Evolutionary conservation across 1,284 basidiomycete genomes (phyloP).

Genomic region (Anthracocystis panici-leucophaei): DNA sequence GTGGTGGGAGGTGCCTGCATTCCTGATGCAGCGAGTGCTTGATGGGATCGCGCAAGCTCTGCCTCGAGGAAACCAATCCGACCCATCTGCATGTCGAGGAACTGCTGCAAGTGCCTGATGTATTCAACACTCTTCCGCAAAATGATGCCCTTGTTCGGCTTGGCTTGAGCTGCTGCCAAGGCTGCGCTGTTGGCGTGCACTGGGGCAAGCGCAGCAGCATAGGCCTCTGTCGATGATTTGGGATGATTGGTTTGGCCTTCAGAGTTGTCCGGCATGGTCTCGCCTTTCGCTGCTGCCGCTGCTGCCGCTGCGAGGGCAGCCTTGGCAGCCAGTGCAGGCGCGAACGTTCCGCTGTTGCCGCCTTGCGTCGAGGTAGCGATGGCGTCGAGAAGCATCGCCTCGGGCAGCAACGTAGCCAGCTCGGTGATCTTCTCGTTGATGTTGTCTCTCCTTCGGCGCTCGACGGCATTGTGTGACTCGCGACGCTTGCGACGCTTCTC

Average conservation of each 20-base stretch:
- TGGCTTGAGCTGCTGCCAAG: conserved; percentile 62
- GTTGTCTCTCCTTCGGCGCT: conserved; percentile 85
- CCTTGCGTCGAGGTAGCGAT: conserved; percentile 62
- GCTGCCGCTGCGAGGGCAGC: conserved; percentile 47
- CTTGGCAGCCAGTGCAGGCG: conserved; percentile 52
- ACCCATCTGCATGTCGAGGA: conserved; percentile 62
- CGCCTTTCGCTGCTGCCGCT: conserved; percentile 42
- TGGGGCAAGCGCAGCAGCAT: conserved; percentile 57
- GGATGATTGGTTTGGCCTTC: conserved; percentile 27
- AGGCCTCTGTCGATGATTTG: conserved; percentile 49
- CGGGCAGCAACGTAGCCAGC: conserved; percentile 86
- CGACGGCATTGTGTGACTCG: conserved; percentile 91
- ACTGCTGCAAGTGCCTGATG: conserved; percentile 65
- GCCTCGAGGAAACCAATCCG: conserved; percentile 59
- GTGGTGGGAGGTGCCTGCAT: conserved; percentile 49
- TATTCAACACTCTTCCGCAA: conserved; percentile 68
- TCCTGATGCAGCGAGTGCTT: conserved; percentile 44
- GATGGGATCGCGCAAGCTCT: conserved; percentile 51
- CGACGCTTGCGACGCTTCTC: conserved; percentile 83
- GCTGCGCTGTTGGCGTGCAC: conserved; percentile 58
- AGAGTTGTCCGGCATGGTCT: conserved; percentile 13
- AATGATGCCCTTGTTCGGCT: conserved; percentile 69
- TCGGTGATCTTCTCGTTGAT: conserved; percentile 94
- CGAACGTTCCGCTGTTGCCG: conserved; percentile 57
- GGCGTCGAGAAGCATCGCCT: conserved; percentile 71